Evolutionary conservation across 1,284 basidiomycete genomes (phyloP).

Genomic region (Microbotryum lychnidis-dioicae): DNA sequence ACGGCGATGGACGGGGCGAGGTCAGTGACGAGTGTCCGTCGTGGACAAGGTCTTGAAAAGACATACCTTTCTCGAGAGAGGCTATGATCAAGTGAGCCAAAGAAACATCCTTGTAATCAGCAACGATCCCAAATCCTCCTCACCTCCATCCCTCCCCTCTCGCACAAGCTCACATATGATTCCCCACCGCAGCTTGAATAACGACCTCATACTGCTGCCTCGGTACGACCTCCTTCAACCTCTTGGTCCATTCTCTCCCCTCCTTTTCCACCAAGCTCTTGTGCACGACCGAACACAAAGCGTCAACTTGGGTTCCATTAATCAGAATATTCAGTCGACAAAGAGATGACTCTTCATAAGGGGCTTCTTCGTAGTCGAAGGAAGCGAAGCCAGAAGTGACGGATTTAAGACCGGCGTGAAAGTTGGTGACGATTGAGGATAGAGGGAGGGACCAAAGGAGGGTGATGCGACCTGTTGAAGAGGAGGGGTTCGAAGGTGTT

Average conservation of each 20-base stretch:
- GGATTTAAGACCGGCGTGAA: slow-evolving; percentile 81
- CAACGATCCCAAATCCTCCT: too few relatives aligned
- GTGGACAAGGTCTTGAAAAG: slow-evolving; percentile 3
- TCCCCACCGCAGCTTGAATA: slow-evolving; percentile 54
- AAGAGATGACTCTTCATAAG: slow-evolving; percentile 65
- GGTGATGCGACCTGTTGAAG: slow-evolving; percentile 61
- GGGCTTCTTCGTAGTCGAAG: slow-evolving; percentile 70
- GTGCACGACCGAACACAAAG: slow-evolving; percentile 73
- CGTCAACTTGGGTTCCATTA: slow-evolving; percentile 79
- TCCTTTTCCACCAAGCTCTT: slow-evolving; percentile 56
- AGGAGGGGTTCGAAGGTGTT: slow-evolving; percentile 61
- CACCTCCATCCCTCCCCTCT: too few relatives aligned
- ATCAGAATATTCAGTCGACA: slow-evolving; percentile 84
- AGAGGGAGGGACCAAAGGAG: slow-evolving; percentile 75
- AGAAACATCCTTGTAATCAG: too few relatives aligned
- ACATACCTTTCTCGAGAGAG: slow-evolving; percentile 69
- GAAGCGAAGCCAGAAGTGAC: slow-evolving; percentile 37
- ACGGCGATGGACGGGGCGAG: background rate
- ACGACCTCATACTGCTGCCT: slow-evolving; percentile 74
- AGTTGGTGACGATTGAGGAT: slow-evolving; percentile 68
- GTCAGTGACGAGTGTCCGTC: background rate
- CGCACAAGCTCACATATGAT: too few relatives aligned
- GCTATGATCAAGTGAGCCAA: slow-evolving; percentile 51
- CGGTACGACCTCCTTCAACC: slow-evolving; percentile 79
- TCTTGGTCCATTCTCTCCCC: slow-evolving; percentile 75